Evolutionary conservation across 306 rosid species (phyloP), one percentile per base, ranked within the genome.

Genomic region (Prunus mongolica): DNA sequence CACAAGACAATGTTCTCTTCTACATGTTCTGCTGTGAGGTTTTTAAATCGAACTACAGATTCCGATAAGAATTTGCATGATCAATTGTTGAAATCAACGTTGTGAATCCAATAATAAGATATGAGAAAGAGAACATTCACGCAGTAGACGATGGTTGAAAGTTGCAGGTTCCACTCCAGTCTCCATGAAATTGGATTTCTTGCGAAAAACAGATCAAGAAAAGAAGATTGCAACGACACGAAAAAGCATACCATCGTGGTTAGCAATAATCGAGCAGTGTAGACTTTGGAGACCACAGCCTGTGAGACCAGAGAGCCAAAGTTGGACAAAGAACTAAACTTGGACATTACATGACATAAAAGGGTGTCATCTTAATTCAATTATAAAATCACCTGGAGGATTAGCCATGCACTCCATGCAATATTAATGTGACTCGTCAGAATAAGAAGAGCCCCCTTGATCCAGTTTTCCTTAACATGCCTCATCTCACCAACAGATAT

Each of bases 391-490:
- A 85, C 88, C 86, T 85, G 86, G 20, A 85, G 82, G 71, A 79
- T 73, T 20, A 85, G 46, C 84, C 86, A 85, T 18, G 69, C 51
- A 82, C 84, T 82, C 74, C 78, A 85, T 18, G 82, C 80, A 68
- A 69, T 22, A 22, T 22, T 22, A 22, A 24, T 50, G 9, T 73
- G 55, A 52, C 78, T 70, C 3, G 19, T 65, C 10, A 85, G 80
- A 73, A 79, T 82, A 51, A 82, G 78, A 60, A 62, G 75, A 3
- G 86, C 65, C 27, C 89, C 89, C 89, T 82, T 85, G 38, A 79
- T 64, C 89, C 86, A 85, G 50, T 76, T 75, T 10, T 85, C 52
- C 25, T 61, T 12, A 22, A 24, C 58, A 75, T 47, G 78, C 41
- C 12, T 25, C 54, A 30, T 44, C 44, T 46, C 38, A 54, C 46